These are phyloP conservation scores for Thermochaetoides dissita DNA, from an alignment of 2,329 filamentous ascomycete genomes.

Conservation along the genomic window DNA sequence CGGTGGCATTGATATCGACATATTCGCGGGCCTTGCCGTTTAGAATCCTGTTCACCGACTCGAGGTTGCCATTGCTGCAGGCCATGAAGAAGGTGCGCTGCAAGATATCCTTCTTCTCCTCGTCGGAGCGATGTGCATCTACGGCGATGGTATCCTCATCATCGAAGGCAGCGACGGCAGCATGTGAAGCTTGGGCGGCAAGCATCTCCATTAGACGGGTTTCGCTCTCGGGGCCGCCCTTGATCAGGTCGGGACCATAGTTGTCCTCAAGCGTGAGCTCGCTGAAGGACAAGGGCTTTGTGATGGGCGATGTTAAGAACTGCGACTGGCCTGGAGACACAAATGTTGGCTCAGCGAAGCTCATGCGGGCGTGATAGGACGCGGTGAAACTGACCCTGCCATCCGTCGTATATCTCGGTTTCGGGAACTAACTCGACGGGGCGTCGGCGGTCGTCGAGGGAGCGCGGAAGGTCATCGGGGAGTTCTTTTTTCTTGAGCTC, in stretches of 20 bases:
- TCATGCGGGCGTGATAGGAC: constrained; percentile 4
- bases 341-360: constrained; percentile 4
- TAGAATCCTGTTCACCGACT: constrained; percentile 64
- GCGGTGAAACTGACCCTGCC: constrained; percentile 56
- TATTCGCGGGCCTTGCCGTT: constrained; percentile 58
- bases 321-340: constrained; percentile 67
- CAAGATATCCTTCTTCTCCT: constrained; percentile 65
- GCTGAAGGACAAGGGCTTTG: constrained; percentile 69
- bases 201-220: constrained; percentile 89
- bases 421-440: constrained; percentile 56
- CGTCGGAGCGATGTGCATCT: constrained; percentile 57
- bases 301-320: constrained; percentile 77
- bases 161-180: constrained; percentile 55
- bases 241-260: constrained; percentile 53
- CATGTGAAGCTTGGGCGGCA: constrained; percentile 78
- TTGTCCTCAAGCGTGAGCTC: constrained; percentile 71
- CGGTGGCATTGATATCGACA: constrained; percentile 73
- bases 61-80: constrained; percentile 86
- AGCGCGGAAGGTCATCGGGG: constrained; percentile 76
- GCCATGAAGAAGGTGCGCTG: constrained; percentile 90
- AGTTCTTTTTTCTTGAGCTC: constrained; percentile 37
- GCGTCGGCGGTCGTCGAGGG: constrained; percentile 71
- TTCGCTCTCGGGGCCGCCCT: constrained; percentile 60
- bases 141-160: constrained; percentile 68
- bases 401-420: constrained; percentile 97